A percentile compares a stretch with the other conserved stretches of the same genome.
Conservation (phyloP, 192 early-diverging fungal species). For the Radiomyces spectabilis region DNA sequence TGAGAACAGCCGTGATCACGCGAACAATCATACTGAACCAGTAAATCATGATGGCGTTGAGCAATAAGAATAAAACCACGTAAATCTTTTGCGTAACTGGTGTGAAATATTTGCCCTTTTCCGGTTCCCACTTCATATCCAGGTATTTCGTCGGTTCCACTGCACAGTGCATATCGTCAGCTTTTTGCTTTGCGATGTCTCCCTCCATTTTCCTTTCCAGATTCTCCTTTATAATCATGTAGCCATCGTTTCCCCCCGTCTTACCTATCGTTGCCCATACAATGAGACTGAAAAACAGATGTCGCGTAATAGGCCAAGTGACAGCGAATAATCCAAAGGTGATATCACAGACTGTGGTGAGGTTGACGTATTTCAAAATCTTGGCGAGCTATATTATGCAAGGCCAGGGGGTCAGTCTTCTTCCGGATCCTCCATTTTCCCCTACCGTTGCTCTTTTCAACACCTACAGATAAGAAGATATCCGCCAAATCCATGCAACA, state of each 20-base stretch:
- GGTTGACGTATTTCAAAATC: constrained; percentile 66
- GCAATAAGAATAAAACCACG: constrained; percentile 48
- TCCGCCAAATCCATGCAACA: constrained; percentile 75
- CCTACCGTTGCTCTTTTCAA: not conserved
- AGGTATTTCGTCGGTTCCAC: constrained; percentile 36
- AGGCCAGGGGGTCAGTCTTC: not conserved
- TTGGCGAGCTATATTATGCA: constrained; percentile 51
- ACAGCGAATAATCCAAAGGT: constrained; percentile 69
- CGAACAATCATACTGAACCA: constrained; percentile 73
- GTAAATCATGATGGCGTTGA: constrained; percentile 67
- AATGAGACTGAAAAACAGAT: constrained; percentile 61
- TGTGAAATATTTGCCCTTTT: constrained; percentile 47
- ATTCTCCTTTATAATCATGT: not conserved
- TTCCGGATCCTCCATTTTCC: not conserved
- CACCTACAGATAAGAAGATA: constrained; percentile 60
- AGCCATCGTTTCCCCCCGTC: too few species aligned
- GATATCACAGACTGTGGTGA: constrained; percentile 53
- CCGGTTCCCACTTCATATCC: constrained; percentile 49
- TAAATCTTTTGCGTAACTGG: constrained; percentile 40
- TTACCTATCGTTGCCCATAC: constrained; percentile 45
- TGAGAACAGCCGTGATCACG: constrained; percentile 32
- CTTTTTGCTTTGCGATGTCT: not conserved
- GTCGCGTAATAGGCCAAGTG: constrained; percentile 72
- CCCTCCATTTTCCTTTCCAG: not conserved
- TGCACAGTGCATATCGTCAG: too few species aligned